phyloP scores from a whole-genome alignment of 2,329 filamentous ascomycete species.

The Aspergillus tubingensis region DNA sequence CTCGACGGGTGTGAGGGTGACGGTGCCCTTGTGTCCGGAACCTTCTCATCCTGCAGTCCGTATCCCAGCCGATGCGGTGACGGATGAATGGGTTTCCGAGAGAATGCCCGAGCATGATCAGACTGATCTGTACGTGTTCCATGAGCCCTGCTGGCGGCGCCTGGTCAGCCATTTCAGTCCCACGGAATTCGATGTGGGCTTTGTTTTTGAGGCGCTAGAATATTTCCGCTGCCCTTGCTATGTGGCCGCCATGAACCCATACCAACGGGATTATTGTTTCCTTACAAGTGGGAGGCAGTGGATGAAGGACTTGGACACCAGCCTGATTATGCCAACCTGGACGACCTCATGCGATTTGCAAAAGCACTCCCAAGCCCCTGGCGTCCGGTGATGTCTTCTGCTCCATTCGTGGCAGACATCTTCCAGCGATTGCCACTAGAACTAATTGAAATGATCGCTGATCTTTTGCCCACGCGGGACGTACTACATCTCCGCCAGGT shows the following conservation, averaged over 20 bases:
- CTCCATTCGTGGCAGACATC: background rate
- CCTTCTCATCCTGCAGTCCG: too few species aligned
- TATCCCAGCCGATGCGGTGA: too few species aligned
- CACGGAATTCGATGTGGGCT: background rate
- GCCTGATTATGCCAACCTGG: background rate
- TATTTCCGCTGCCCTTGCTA: background rate
- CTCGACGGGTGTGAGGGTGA: too few species aligned
- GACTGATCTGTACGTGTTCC: slow-evolving; percentile 5
- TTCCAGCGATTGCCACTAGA: slow-evolving; percentile 14
- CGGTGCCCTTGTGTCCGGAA: too few species aligned
- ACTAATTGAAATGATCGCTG: background rate
- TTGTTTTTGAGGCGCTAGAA: slow-evolving; percentile 9
- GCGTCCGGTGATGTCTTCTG: too few species aligned
- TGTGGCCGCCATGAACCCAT: fast-evolving
- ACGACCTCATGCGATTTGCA: slow-evolving; percentile 5
- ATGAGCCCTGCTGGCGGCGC: slow-evolving; percentile 6
- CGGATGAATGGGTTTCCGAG: too few species aligned
- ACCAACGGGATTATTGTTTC: background rate
- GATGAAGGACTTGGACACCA: background rate
- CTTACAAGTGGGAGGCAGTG: background rate
- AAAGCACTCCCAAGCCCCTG: background rate
- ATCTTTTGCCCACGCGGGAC: background rate
- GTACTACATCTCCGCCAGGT: background rate
- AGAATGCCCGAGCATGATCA: background rate
- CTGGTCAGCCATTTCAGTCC: slow-evolving; percentile 8